Evolutionary conservation across 2,329 filamentous ascomycete genomes (phyloP), one percentile per base, ranked within the genome.

Genomic region (Fusarium floridanum): DNA sequence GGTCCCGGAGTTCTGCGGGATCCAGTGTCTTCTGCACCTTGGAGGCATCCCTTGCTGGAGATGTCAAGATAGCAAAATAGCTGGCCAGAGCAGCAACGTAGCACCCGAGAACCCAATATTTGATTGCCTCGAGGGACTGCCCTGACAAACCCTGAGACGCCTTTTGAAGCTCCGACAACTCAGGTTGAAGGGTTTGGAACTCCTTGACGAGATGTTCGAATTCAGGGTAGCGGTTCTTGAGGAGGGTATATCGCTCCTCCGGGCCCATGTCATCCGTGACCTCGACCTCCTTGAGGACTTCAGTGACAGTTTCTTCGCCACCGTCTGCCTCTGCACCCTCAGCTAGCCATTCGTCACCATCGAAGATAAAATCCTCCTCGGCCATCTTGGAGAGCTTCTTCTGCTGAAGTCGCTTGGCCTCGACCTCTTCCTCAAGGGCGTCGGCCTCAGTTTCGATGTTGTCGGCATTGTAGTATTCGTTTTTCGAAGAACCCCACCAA

Each of bases 61-160:
- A 97, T 12, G 95, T 94, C n/a, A 99, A 85, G 39, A 98, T 89
- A 41, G 95, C 94, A 82, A 99, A 98, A 83, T 99, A 99, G 91
- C 98, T 95, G 59, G 94, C 92, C 76, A 99, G 87, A 1, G 94
- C 89, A 50, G 94, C 95, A 27, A 98, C 87, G 80, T 99, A 98
- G 69, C 95, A 94, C 6, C 94, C 92, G 43, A 97, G 86, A 12
- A 95, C 91, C 82, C 94, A 92, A 80, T 93, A 92, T 81, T 96
- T 97, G 68, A 94, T 87, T 10, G 91, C 86, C 24, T 89, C 85
- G n/a, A 92, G 82, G 3, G 90, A 90, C 66, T 85, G 87, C 69
- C 81, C 84, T 12, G 84, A 82, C 77, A 86, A 87, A 8, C 84
- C 84, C 63, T 90, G 86, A 1, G 91, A 90, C 34, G 88, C 86